Evolutionary conservation across 2,329 filamentous ascomycete species (phyloP).

Genomic region (Dendrostoma leiphaemia): DNA sequence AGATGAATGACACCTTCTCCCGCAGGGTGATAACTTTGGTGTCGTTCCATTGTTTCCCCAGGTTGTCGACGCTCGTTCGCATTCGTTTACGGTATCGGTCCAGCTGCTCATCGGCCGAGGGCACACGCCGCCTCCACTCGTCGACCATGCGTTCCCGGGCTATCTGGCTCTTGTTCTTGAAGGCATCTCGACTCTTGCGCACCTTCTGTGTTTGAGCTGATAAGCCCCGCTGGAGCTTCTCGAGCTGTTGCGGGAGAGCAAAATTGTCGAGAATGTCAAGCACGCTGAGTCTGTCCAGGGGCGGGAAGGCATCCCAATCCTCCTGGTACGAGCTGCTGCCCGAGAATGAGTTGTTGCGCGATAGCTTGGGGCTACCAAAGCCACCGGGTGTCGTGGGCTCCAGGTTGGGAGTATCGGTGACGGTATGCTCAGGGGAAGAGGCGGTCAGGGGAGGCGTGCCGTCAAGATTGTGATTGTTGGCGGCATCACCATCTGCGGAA

Average conservation of each 20-base stretch:
- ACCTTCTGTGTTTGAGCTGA: constrained; percentile 83
- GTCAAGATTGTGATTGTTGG: constrained; percentile 36
- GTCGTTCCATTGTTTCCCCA: constrained; percentile 84
- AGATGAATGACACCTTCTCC: constrained; percentile 96
- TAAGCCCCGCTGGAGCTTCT: constrained; percentile 83
- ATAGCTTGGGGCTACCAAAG: constrained; percentile 54
- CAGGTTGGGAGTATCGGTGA: constrained; percentile 50
- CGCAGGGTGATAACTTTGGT: constrained; percentile 82
- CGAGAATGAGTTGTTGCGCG: constrained; percentile 79
- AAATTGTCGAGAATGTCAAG: constrained; percentile 96
- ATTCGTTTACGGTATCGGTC: constrained; percentile 87
- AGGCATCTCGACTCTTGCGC: constrained; percentile 73
- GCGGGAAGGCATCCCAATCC: constrained; percentile 83
- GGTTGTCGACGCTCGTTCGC: constrained; percentile 82
- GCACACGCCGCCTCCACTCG: constrained; percentile 84
- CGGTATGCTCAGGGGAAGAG: constrained; percentile 41
- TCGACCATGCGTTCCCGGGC: constrained; percentile 90
- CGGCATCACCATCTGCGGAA: constrained; percentile 39
- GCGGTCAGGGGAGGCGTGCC: constrained; percentile 39
- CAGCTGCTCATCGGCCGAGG: constrained; percentile 86
- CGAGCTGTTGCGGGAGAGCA: constrained; percentile 82
- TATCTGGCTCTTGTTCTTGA: constrained; percentile 71
- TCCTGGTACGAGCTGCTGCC: constrained; percentile 82
- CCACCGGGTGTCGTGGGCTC: constrained; percentile 41
- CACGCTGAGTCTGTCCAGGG: constrained; percentile 83